A percentile compares a stretch with the other conserved stretches of the same genome.
Conservation (phyloP, 2,329 filamentous ascomycete species). For the Fusarium algeriense region DNA sequence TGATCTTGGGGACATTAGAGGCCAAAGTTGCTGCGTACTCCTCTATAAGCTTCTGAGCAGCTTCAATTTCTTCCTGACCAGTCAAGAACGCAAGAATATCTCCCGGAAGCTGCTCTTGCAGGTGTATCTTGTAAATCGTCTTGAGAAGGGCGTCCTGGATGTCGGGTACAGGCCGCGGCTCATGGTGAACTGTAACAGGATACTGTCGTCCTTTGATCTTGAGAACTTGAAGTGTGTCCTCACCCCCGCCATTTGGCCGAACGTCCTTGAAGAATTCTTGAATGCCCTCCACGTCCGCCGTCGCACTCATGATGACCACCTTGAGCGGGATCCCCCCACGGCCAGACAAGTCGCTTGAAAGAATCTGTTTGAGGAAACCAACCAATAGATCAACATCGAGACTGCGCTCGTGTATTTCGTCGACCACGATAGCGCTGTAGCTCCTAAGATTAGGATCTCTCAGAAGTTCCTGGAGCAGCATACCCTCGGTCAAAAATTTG, state of each 20-base stretch:
- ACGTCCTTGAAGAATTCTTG: slow-evolving; percentile 75
- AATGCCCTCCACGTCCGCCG: slow-evolving; percentile 86
- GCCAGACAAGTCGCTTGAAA: slow-evolving; percentile 71
- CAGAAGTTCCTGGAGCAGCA: slow-evolving; percentile 93
- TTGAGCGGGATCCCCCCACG: slow-evolving; percentile 83
- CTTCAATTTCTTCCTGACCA: slow-evolving; percentile 92
- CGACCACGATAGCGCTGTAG: slow-evolving; percentile 92
- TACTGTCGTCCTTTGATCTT: slow-evolving; percentile 89
- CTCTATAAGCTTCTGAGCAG: slow-evolving; percentile 81
- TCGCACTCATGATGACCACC: slow-evolving; percentile 96
- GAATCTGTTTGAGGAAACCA: slow-evolving; percentile 86
- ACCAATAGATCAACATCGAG: slow-evolving; percentile 93
- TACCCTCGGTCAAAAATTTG: slow-evolving; percentile 96
- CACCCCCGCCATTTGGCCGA: slow-evolving; percentile 27
- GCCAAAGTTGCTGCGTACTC: slow-evolving; percentile 81
- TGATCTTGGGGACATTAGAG: slow-evolving; percentile 78
- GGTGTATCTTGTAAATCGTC: slow-evolving; percentile 86
- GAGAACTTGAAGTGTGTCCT: slow-evolving; percentile 56
- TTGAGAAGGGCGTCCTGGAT: slow-evolving; percentile 86
- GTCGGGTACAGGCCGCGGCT: slow-evolving; percentile 79
- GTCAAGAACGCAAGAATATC: slow-evolving; percentile 94
- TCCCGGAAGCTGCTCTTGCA: slow-evolving; percentile 89
- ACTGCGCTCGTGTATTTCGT: slow-evolving; percentile 97
- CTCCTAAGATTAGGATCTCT: slow-evolving; percentile 83
- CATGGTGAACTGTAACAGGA: slow-evolving; percentile 83